Base-by-base conservation (phyloP, 805 yeast genomes). In the Pichia gijzeniarum region DNA sequence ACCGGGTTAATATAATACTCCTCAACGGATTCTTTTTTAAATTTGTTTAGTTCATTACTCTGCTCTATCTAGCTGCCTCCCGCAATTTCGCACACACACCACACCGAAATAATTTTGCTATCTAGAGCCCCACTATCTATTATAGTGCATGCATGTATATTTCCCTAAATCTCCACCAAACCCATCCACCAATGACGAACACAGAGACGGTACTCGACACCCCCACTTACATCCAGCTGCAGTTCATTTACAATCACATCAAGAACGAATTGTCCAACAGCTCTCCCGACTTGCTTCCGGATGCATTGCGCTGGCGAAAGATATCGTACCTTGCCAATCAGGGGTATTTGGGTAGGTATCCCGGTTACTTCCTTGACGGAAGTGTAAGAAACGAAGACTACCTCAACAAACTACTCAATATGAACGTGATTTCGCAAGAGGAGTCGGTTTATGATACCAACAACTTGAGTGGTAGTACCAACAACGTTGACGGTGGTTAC, bases 1-100 rank as follows among this genome's bases (percentile, higher is more conserved):
- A 30, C 33, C 17, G 43, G 44, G 48, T 45, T 40, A 45, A 45
- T 44, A 38, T 35, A 44, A 33, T 44, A 36, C 48, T 45, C 48
- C 44, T 44, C 49, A 42, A 42, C 46, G 45, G 45, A 43, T 27
- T 37, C 22, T 45, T 41, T 40, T 40, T 12, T 19, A 18, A 34
- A 17, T 19, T 19, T 3, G 16, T 35, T 21, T 25, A 10, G 28
- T 25, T 25, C 10, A 25, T 25, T 25, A 25, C 28, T 25, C 28
- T 7, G 10, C 28, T 25, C 10, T 25, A n/a, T n/a, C n/a, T n/a
- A n/a, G n/a, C n/a, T n/a, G n/a, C n/a, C n/a, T n/a, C n/a, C n/a
- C n/a, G n/a, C n/a, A n/a, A n/a, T n/a, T n/a, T n/a, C n/a, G n/a
- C n/a, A n/a, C n/a, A n/a, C n/a, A n/a, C n/a, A n/a, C n/a, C n/a